These are phyloP conservation scores for Fusarium sp. DNA, from an alignment of 2,329 filamentous ascomycete genomes.

Conservation along the genomic window DNA sequence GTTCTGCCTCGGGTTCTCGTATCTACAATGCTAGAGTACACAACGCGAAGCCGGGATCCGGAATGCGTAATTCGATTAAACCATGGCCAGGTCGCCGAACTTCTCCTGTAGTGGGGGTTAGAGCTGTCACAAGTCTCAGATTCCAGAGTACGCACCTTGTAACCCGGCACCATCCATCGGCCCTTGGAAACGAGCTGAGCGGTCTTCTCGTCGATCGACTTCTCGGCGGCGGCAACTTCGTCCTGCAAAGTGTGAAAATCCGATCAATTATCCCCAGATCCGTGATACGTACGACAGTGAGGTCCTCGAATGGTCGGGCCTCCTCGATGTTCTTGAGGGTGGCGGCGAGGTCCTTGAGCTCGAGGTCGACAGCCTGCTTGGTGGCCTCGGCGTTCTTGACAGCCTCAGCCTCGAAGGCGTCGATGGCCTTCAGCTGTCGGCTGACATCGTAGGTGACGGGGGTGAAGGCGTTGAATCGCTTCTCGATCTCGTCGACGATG, in stretches of 20 bases:
- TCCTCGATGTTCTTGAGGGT: constrained; percentile 98
- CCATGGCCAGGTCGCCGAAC: constrained; percentile 95
- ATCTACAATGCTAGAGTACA: constrained; percentile 80
- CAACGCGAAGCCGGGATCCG: constrained; percentile 60
- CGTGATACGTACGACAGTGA: constrained; percentile 86
- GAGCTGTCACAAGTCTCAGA: constrained; percentile 35
- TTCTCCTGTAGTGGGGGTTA: constrained; percentile 80
- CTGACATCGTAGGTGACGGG: constrained; percentile 90
- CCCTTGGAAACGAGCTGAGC: constrained; percentile 95
- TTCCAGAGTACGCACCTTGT: constrained; percentile 78
- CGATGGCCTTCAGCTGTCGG: constrained; percentile 97
- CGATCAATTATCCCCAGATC: constrained; percentile 1
- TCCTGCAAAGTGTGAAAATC: constrained; percentile 68
- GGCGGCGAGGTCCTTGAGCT: constrained; percentile 92
- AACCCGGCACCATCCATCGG: constrained; percentile 97
- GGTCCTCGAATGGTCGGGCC: constrained; percentile 93
- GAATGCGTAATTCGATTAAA: constrained; percentile 71
- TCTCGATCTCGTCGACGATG: constrained; percentile 96
- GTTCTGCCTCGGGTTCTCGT: constrained; percentile 55
- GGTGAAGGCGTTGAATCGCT: constrained; percentile 92
- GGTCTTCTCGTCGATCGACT: constrained; percentile 98
- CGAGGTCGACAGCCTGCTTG: constrained; percentile 94
- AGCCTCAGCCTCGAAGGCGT: constrained; percentile 96
- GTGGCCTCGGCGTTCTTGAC: constrained; percentile 97
- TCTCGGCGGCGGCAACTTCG: constrained; percentile 92